phyloP scores from a whole-genome alignment of 371 early-diverging fungal genomes.

The Mucor piriformis region DNA sequence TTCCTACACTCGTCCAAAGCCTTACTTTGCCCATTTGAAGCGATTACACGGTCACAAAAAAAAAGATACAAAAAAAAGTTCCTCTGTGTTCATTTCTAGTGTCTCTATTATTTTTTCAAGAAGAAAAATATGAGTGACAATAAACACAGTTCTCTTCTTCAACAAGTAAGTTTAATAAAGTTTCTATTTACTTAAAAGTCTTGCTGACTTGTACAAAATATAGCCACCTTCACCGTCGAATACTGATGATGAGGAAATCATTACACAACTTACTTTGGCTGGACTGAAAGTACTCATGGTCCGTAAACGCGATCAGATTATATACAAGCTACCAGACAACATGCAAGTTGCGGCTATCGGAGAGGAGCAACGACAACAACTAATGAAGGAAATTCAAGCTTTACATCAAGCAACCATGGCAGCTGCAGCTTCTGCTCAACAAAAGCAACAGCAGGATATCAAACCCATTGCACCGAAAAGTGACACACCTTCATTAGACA shows the following conservation, averaged over 20 bases:
- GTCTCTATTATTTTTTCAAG: not conserved
- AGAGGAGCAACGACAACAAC: slow-evolving; percentile 51
- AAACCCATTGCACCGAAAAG: slow-evolving; percentile 41
- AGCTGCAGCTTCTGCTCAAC: slow-evolving; percentile 41
- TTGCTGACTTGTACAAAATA: too few relatives aligned
- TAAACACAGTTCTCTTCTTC: slow-evolving; percentile 13
- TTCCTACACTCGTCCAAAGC: too few relatives aligned
- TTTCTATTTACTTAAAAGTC: too few relatives aligned
- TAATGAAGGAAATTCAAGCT: slow-evolving; percentile 57
- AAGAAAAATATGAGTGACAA: slow-evolving; percentile 5
- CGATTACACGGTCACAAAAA: not conserved
- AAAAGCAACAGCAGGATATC: slow-evolving; percentile 17
- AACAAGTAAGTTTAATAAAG: slow-evolving; percentile 6
- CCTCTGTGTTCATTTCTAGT: not conserved
- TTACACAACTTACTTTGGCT: slow-evolving; percentile 60
- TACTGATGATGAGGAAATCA: slow-evolving; percentile 46
- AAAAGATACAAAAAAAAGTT: not conserved
- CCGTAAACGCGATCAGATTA: slow-evolving; percentile 61
- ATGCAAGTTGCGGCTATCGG: slow-evolving; percentile 58
- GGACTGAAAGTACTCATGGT: slow-evolving; percentile 65
- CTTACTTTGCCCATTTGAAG: not conserved
- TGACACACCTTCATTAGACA: slow-evolving; percentile 31
- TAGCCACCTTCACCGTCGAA: not conserved
- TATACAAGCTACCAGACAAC: slow-evolving; percentile 64
- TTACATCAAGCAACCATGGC: slow-evolving; percentile 57